Evolutionary conservation across 768 basidiomycete species (phyloP).

Genomic region (Pisolithus microcarpus): DNA sequence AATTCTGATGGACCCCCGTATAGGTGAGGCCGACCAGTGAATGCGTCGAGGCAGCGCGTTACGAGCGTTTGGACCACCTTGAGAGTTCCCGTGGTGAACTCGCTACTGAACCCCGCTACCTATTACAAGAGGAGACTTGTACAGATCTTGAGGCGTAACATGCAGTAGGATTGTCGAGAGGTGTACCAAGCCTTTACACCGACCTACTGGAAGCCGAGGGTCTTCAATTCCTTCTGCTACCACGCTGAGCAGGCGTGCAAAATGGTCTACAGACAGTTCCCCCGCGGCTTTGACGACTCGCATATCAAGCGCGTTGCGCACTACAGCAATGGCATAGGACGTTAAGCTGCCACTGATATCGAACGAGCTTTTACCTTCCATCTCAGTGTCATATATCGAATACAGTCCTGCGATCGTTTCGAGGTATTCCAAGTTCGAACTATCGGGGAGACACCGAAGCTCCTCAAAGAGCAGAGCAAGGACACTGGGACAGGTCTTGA

Average conservation of each 20-base stretch:
- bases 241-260: slow-evolving; percentile 36
- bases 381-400: slow-evolving; percentile 19
- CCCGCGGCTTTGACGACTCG: slow-evolving; percentile 35
- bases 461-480: no score
- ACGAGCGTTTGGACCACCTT: slow-evolving; percentile 48
- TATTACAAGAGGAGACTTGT: neutral
- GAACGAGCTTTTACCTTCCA: slow-evolving; percentile 5
- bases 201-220: slow-evolving; percentile 14
- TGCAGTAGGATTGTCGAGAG: slow-evolving; percentile 45
- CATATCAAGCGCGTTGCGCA: slow-evolving; percentile 28
- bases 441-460: no score
- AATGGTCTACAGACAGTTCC: slow-evolving; percentile 36
- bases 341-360: neutral
- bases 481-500: no score
- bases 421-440: neutral
- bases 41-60: slow-evolving; percentile 44
- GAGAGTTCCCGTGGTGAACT: slow-evolving; percentile 43
- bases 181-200: slow-evolving; percentile 38
- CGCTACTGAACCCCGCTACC: slow-evolving; percentile 1
- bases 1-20: slow-evolving; percentile 30
- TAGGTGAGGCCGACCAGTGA: slow-evolving; percentile 36
- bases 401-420: slow-evolving; percentile 45
- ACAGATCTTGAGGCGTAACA: slow-evolving; percentile 56
- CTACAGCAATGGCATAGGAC: slow-evolving; percentile 16
- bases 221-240: slow-evolving; percentile 37